Evolutionary conservation across 2,329 filamentous ascomycete genomes (phyloP), one percentile per base, ranked within the genome.

Genomic region (Colletotrichum cereale): DNA sequence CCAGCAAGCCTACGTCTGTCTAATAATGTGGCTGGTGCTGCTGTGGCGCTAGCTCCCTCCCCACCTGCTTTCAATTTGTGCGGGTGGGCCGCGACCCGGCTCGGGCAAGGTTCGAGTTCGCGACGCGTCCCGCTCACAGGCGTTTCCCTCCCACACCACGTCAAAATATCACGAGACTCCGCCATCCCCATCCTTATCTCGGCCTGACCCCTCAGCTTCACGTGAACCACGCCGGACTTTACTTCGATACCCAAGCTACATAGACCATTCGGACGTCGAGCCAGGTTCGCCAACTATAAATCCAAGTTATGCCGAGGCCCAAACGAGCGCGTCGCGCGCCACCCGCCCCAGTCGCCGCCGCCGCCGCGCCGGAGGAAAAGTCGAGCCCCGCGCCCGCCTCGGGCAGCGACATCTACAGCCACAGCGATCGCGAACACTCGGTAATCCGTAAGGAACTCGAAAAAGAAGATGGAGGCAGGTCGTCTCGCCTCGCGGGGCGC

Each of bases 391-490:
- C 55, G 48, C 62, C 63, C 34, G 67, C 40, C 24, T 66, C 66
- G 11, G 72, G 71, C 53, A 81, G 77, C 65, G 80, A 81, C 53
- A 79, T 79, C 40, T 80, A 79, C 75, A 78, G 78, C 61, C 77
- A 79, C 53, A 81, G 81, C 73, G 80, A 81, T 61, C 78, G 78
- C 66, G 80, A 82, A 56, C 75, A 79, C 61, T 77, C 77, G 31
- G 73, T 73, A 16, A 58, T 75, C 10, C 75, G 73, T 12, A 77
- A 76, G 69, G 74, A 77, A 55, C 77, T 66, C 36, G 70, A 63
- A 42, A 16, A 69, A 16, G 50, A 62, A 16, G 69, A 26, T n/a
- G 29, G 31, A 21, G 21, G 48, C 34, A 18, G 8, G 48, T n/a
- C 44, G 16, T 66, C 63, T 36, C 63, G 40, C 40, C n/a, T 40